Conservation (phyloP, 345 rosid species). For the Xanthoceras sorbifolium region DNA sequence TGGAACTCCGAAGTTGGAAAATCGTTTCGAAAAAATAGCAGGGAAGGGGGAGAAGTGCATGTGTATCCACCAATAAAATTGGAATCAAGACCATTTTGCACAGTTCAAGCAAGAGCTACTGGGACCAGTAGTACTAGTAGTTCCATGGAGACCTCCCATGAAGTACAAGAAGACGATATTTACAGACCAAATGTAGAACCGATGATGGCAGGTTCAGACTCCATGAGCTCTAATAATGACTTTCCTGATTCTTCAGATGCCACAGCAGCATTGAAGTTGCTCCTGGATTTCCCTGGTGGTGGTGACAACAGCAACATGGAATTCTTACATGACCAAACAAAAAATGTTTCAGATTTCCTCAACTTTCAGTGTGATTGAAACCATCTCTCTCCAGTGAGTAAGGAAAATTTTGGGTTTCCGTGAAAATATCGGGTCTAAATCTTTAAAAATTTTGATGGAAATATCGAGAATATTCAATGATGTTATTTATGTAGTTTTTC, state of each 20-base stretch:
- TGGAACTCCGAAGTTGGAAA: slow-evolving; percentile 45
- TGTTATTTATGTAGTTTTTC: too few relatives aligned
- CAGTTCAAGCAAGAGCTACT: slow-evolving; percentile 8
- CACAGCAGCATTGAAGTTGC: slow-evolving; percentile 29
- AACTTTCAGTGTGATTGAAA: slow-evolving; percentile 19
- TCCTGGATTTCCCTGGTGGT: slow-evolving; percentile 28
- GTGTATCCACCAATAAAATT: slow-evolving; percentile 10
- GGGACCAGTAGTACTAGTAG: slow-evolving; percentile 1
- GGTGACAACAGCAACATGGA: slow-evolving; percentile 27
- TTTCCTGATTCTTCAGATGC: slow-evolving; percentile 31
- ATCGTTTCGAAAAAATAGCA: slow-evolving; percentile 23
- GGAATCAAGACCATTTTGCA: slow-evolving; percentile 17
- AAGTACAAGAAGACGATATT: slow-evolving; percentile 25
- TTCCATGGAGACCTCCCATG: slow-evolving; percentile 1
- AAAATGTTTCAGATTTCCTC: slow-evolving; percentile 21
- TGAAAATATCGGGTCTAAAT: too few relatives aligned
- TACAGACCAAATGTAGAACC: slow-evolving; percentile 12
- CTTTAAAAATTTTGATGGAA: too few relatives aligned
- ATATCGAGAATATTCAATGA: too few relatives aligned
- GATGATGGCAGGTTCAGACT: slow-evolving; percentile 24
- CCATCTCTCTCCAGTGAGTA: background rate
- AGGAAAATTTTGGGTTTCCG: too few relatives aligned
- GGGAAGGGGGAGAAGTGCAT: slow-evolving; percentile 15
- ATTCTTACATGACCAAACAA: slow-evolving; percentile 24
- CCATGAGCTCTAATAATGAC: slow-evolving; percentile 31